Conservation (phyloP, 768 basidiomycete species). For the Pleurotus citrinopileatus region DNA sequence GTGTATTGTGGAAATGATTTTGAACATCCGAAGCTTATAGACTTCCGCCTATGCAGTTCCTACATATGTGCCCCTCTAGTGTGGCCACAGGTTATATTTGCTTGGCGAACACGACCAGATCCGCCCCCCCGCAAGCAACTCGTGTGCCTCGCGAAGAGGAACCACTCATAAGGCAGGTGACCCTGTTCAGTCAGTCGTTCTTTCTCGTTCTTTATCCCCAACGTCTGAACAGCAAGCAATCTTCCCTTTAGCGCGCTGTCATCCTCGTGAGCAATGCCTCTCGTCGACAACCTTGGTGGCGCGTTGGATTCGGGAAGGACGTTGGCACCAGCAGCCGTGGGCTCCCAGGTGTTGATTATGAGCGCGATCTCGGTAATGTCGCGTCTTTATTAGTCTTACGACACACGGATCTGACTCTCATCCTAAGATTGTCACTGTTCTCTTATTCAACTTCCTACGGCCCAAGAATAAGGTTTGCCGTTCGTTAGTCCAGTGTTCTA, state of each 20-base stretch:
- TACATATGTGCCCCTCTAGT: too few relatives aligned
- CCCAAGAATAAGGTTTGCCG: slow-evolving; percentile 87
- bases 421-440: slow-evolving; percentile 45
- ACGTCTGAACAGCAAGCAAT: too few relatives aligned
- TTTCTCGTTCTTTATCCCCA: neutral
- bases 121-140: neutral
- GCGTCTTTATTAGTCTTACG: neutral
- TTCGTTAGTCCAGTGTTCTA: neutral
- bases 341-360: slow-evolving; percentile 77
- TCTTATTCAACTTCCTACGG: slow-evolving; percentile 72
- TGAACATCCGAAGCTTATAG: too few relatives aligned
- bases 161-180: neutral
- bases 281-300: slow-evolving; percentile 2
- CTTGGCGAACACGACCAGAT: neutral
- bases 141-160: neutral
- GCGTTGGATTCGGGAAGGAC: slow-evolving; percentile 34
- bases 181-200: neutral
- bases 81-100: too few relatives aligned
- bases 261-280: neutral
- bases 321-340: slow-evolving; percentile 79
- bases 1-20: too few relatives aligned
- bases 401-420: neutral
- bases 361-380: slow-evolving; percentile 46
- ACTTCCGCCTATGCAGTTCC: too few relatives aligned
- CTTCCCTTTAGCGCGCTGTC: too few relatives aligned